These are phyloP conservation scores for Trichoderma afroharzianum DNA, from an alignment of 2,329 filamentous ascomycete genomes.

Conservation along the genomic window DNA sequence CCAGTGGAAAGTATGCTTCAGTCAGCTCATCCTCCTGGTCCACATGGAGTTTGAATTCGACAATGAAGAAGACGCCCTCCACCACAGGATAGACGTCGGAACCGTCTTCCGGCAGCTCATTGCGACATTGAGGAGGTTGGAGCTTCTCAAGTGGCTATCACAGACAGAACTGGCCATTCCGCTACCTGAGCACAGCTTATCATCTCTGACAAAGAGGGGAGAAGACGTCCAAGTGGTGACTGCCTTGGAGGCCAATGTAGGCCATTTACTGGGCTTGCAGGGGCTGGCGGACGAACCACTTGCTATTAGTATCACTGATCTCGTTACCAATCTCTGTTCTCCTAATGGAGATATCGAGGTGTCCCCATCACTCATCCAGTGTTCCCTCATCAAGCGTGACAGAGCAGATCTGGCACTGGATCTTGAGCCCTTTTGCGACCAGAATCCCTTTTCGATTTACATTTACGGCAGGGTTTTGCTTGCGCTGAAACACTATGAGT, in stretches of 20 bases:
- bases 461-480: constrained; percentile 79
- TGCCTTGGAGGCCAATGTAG: constrained; percentile 56
- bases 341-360: constrained; percentile 63
- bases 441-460: constrained; percentile 67
- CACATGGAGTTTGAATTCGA: constrained; percentile 85
- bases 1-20: constrained; percentile 71
- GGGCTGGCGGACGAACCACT: constrained; percentile 49
- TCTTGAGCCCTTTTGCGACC: constrained; percentile 52
- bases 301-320: constrained; percentile 60
- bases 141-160: constrained; percentile 69
- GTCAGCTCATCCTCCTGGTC: constrained; percentile 76
- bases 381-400: constrained; percentile 56
- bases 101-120: constrained; percentile 67
- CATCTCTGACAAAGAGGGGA: constrained; percentile 37
- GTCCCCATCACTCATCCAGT: constrained; percentile 58
- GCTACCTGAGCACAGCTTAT: constrained; percentile 34
- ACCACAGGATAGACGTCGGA: constrained; percentile 61
- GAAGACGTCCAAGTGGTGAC: constrained; percentile 52
- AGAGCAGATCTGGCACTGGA: constrained; percentile 58
- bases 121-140: constrained; percentile 66
- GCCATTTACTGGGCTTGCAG: constrained; percentile 60
- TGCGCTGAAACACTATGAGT: constrained; percentile 66
- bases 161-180: constrained; percentile 55
- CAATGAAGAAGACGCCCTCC: constrained; percentile 63
- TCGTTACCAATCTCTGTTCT: constrained; percentile 63